phyloP scores from a whole-genome alignment of 768 basidiomycete species.

The Rhodocollybia butyracea region DNA sequence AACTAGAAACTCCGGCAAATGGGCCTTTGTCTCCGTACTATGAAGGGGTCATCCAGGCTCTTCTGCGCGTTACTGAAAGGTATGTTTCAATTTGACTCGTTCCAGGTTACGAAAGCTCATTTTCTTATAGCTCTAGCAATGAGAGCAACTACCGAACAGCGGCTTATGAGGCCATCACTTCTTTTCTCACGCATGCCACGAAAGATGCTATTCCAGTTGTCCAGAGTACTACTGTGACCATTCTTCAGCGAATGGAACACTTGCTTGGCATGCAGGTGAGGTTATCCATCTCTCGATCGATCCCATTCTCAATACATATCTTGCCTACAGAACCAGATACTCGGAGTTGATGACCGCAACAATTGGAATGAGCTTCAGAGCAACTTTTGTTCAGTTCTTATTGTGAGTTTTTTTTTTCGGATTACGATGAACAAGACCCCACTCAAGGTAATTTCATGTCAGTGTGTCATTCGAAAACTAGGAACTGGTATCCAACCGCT shows the following conservation, averaged over 20 bases:
- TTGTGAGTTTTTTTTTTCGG: constrained; percentile 46
- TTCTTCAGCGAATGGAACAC: constrained; percentile 89
- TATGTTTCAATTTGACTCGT: constrained; percentile 21
- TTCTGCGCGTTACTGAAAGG: constrained; percentile 88
- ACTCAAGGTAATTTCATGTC: constrained; percentile 9
- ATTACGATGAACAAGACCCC: too few species aligned
- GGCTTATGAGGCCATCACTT: constrained; percentile 93
- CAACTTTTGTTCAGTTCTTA: constrained; percentile 88
- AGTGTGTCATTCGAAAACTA: constrained; percentile 87
- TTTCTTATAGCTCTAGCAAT: constrained; percentile 58
- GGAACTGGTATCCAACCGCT: constrained; percentile 80
- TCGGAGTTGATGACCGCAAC: constrained; percentile 93
- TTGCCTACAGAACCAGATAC: constrained; percentile 72
- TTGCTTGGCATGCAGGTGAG: constrained; percentile 78
- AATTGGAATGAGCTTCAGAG: constrained; percentile 99
- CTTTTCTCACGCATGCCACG: constrained; percentile 79
- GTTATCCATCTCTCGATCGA: constrained; percentile 5
- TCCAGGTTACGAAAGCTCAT: constrained; percentile 9
- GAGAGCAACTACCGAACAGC: constrained; percentile 93
- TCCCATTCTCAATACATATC: not conserved
- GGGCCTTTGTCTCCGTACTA: constrained; percentile 86
- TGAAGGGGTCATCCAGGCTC: constrained; percentile 78
- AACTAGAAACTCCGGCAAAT: constrained; percentile 27
- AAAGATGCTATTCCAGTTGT: constrained; percentile 78
- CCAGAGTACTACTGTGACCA: constrained; percentile 74